phyloP scores from a whole-genome alignment of 2,329 filamentous ascomycete species.

The Colletotrichum agaves region DNA sequence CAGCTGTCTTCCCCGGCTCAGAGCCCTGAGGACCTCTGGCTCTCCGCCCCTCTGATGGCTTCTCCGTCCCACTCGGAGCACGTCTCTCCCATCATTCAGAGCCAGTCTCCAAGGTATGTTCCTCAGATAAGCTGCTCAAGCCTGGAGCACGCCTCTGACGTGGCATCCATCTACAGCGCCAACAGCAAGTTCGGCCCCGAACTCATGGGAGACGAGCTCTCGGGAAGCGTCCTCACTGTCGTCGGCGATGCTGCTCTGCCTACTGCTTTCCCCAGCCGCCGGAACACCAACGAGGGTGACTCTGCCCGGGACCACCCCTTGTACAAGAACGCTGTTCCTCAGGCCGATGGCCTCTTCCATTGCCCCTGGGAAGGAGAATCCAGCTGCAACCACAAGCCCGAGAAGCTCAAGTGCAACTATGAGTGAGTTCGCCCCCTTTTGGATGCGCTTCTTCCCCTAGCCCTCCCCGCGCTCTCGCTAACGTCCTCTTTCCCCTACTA shows the following conservation, averaged over 20 bases:
- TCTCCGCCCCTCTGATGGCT: conserved; percentile 50
- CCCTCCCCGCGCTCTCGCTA: conserved; percentile 38
- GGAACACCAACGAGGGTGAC: conserved; percentile 64
- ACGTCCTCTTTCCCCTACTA: conserved; percentile 38
- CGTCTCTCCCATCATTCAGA: conserved; percentile 61
- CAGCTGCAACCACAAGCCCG: conserved; percentile 87
- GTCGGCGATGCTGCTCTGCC: conserved; percentile 51
- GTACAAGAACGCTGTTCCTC: conserved; percentile 74
- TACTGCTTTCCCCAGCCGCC: conserved; percentile 57
- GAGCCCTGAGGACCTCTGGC: conserved; percentile 36
- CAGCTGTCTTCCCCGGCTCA: conserved; percentile 36
- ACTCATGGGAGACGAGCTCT: conserved; percentile 39
- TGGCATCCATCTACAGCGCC: conserved; percentile 46
- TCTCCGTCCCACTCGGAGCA: conserved; percentile 58
- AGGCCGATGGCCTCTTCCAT: conserved; percentile 86
- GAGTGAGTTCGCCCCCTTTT: conserved; percentile 72
- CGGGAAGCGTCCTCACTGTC: conserved; percentile 42
- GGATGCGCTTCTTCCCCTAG: background rate
- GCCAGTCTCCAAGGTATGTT: conserved; percentile 66
- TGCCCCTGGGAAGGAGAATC: conserved; percentile 83
- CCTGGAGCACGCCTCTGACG: conserved; percentile 45
- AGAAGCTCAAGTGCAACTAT: conserved; percentile 99
- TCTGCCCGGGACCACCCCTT: conserved; percentile 73
- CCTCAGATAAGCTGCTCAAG: conserved; percentile 37
- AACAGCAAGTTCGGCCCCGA: conserved; percentile 48